phyloP scores from a whole-genome alignment of 768 basidiomycete genomes.

The Boletus rex-veris region DNA sequence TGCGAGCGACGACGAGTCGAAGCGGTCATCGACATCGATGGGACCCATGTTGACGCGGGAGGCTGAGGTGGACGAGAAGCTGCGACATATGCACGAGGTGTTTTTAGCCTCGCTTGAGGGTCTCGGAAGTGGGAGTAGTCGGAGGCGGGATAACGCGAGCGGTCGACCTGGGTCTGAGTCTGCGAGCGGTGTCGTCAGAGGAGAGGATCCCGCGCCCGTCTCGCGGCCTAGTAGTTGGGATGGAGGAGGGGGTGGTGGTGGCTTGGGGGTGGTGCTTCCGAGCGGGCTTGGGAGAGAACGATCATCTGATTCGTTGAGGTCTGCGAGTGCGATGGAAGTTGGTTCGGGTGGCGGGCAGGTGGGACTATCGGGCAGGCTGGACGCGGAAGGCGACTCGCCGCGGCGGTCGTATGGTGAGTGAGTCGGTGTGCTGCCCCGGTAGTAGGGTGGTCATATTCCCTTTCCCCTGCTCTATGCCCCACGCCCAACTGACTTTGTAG shows the following conservation, averaged over 20 bases:
- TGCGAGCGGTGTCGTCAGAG: conserved; percentile 6
- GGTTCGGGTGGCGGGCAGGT: conserved; percentile 27
- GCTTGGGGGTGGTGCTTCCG: conserved; percentile 10
- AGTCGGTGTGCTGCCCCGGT: background rate
- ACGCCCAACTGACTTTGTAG: conserved; percentile 4
- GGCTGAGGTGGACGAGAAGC: conserved; percentile 60
- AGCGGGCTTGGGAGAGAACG: conserved; percentile 22
- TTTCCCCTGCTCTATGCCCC: background rate
- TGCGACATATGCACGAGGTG: conserved; percentile 63
- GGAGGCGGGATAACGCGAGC: conserved; percentile 22
- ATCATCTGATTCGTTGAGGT: conserved; percentile 31
- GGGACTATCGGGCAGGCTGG: conserved; percentile 39
- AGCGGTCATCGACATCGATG: conserved; percentile 24
- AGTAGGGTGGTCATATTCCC: background rate
- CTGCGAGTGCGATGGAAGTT: conserved; percentile 21
- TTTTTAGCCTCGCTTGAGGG: conserved; percentile 65
- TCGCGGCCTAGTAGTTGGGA: conserved; percentile 14
- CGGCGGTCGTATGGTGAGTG: conserved; percentile 9
- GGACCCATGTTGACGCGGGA: conserved; percentile 64
- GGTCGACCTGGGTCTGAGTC: conserved; percentile 12
- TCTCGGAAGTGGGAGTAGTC: conserved; percentile 39
- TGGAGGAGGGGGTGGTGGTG: background rate
- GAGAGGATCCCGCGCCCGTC: background rate
- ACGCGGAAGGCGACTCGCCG: conserved; percentile 28
- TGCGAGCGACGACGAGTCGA: conserved; percentile 19